These are phyloP conservation scores for Alnus glutinosa DNA, from an alignment of 306 rosid species.

Conservation along the genomic window DNA sequence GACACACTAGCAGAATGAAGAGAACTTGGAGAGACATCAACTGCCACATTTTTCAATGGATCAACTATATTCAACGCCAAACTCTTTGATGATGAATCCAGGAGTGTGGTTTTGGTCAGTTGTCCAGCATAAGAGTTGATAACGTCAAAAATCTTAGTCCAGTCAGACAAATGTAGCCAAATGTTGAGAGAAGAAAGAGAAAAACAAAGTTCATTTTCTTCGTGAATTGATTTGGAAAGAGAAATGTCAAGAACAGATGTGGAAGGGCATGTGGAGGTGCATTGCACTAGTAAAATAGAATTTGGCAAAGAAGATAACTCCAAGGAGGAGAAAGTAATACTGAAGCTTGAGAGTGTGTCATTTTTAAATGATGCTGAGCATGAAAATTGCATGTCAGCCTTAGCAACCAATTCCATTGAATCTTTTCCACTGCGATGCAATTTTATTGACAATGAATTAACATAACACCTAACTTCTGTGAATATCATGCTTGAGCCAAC, in stretches of 20 bases:
- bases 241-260: conserved; percentile 52
- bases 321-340: conserved; percentile 57
- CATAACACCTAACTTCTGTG: conserved; percentile 61
- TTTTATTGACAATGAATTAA: conserved; percentile 52
- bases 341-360: conserved; percentile 47
- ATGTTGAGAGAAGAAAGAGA: conserved; percentile 69
- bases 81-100: conserved; percentile 26
- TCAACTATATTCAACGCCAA: conserved; percentile 32
- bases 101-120: conserved; percentile 30
- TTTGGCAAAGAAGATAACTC: conserved; percentile 48
- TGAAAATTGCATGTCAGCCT: conserved; percentile 52
- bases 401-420: conserved; percentile 45
- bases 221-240: conserved; percentile 49
- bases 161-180: conserved; percentile 74
- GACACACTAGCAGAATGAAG: conserved; percentile 38
- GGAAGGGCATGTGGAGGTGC: conserved; percentile 39
- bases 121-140: conserved; percentile 38
- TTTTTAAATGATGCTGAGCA: conserved; percentile 62
- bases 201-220: conserved; percentile 47
- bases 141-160: conserved; percentile 60
- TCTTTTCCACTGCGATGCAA: conserved; percentile 38
- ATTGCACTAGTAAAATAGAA: conserved; percentile 57
- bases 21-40: conserved; percentile 29
- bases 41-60: conserved; percentile 22
- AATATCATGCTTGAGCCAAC: conserved; percentile 31